phyloP scores from a whole-genome alignment of 2,329 filamentous ascomycete species.

The Sclerotinia sclerotiorum region DNA sequence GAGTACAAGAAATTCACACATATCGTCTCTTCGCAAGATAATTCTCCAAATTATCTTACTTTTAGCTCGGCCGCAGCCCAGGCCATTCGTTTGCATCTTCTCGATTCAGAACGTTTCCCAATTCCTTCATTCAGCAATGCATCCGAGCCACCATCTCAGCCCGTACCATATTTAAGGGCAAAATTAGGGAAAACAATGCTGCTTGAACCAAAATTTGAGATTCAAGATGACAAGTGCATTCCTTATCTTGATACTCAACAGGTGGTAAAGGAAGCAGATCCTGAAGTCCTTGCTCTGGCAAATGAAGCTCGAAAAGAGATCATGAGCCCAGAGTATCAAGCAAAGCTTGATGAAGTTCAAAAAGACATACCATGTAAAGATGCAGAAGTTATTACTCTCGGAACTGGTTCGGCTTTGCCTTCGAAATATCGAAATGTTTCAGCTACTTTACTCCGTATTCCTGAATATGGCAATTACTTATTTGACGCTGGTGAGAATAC shows the following conservation, averaged over 20 bases:
- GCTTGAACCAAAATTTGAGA: conserved; percentile 36
- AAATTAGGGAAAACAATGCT: conserved; percentile 32
- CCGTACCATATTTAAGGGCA: conserved; percentile 30
- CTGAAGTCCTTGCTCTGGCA: conserved; percentile 55
- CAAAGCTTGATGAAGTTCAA: conserved; percentile 52
- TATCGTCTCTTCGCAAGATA: conserved; percentile 72
- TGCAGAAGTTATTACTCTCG: conserved; percentile 80
- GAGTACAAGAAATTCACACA: conserved; percentile 64
- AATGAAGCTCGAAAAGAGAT: conserved; percentile 46
- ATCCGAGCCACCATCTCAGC: conserved; percentile 14
- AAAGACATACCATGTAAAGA: conserved; percentile 71
- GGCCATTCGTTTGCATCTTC: conserved; percentile 64
- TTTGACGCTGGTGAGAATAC: conserved; percentile 94
- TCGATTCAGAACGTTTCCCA: conserved; percentile 74
- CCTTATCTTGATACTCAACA: conserved; percentile 51
- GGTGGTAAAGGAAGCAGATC: conserved; percentile 43
- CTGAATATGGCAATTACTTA: conserved; percentile 82
- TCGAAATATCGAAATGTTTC: conserved; percentile 97
- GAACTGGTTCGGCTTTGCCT: conserved; percentile 86
- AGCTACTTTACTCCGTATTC: conserved; percentile 78
- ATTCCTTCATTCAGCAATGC: conserved; percentile 64
- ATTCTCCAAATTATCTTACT: conserved; percentile 72
- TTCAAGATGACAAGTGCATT: conserved; percentile 48
- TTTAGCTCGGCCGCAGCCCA: conserved; percentile 66
- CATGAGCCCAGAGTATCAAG: conserved; percentile 48